phyloP scores from a whole-genome alignment of 805 yeast species.

The Brettanomyces sp. region DNA sequence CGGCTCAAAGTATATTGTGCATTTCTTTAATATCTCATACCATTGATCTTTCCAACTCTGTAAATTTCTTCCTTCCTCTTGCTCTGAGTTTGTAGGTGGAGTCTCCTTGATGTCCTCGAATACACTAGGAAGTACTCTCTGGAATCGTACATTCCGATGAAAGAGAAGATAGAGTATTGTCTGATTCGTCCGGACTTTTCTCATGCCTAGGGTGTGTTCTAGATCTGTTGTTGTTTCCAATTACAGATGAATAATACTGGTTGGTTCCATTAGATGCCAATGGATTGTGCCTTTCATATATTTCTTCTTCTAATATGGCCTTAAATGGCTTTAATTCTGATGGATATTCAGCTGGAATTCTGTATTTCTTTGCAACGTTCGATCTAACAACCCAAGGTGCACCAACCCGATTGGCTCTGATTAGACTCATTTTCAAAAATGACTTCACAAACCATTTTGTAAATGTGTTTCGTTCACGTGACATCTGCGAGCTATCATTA shows the following conservation, averaged over 20 bases:
- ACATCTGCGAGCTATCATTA: slow-evolving; percentile 54
- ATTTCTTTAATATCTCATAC: slow-evolving; percentile 38
- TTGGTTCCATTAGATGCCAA: background rate
- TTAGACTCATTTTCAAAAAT: slow-evolving; percentile 70
- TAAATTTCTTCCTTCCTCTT: slow-evolving; percentile 33
- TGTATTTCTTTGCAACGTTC: slow-evolving; percentile 59
- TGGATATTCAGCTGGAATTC: slow-evolving; percentile 56
- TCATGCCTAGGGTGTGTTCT: background rate
- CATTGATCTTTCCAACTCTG: slow-evolving; percentile 44
- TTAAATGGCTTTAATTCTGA: slow-evolving; percentile 35
- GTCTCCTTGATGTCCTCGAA: slow-evolving; percentile 27
- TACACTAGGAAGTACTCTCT: slow-evolving; percentile 8
- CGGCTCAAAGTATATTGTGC: slow-evolving; percentile 42
- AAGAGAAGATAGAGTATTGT: background rate
- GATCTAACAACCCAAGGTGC: slow-evolving; percentile 94
- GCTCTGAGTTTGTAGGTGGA: slow-evolving; percentile 25
- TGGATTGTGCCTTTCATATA: background rate
- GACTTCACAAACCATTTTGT: slow-evolving; percentile 87
- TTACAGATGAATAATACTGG: background rate
- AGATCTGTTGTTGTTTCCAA: background rate
- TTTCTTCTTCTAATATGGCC: slow-evolving; percentile 1
- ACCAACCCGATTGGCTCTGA: slow-evolving; percentile 74
- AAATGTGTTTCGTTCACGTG: slow-evolving; percentile 77
- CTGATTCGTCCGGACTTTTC: background rate
- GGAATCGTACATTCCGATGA: background rate